Conservation (phyloP, 1,284 basidiomycete genomes). For the Naganishia albida region DNA sequence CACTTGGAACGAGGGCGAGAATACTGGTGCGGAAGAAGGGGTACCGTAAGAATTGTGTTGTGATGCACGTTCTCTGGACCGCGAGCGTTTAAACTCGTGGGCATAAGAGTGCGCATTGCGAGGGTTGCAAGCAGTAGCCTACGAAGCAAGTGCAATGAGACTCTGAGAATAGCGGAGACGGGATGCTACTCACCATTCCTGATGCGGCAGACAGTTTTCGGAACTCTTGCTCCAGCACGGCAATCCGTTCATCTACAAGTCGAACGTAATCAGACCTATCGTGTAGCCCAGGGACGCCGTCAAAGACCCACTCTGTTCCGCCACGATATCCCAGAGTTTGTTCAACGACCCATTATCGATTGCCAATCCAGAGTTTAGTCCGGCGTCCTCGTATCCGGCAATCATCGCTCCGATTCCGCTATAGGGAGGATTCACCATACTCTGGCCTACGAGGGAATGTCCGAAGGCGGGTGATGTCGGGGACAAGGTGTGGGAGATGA, state of each 20-base stretch:
- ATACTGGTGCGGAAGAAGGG: constrained; percentile 8
- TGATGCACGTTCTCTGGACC: constrained; percentile 12
- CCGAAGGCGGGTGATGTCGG: constrained; percentile 10
- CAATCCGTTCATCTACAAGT: constrained; percentile 66
- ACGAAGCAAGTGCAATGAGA: not conserved
- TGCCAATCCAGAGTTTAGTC: not conserved
- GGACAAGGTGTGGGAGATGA: constrained; percentile 4
- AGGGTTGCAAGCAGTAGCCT: constrained; percentile 1
- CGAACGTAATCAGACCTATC: not conserved
- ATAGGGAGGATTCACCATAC: constrained; percentile 1
- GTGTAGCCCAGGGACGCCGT: constrained; percentile 15
- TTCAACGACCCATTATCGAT: constrained; percentile 57
- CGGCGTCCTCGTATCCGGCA: constrained; percentile 2
- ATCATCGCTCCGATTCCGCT: constrained; percentile 14
- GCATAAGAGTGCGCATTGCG: constrained; percentile 8
- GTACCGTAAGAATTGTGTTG: constrained; percentile 6
- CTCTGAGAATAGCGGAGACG: not conserved
- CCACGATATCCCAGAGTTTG: constrained; percentile 67
- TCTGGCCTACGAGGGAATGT: constrained; percentile 5
- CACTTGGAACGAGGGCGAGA: constrained; percentile 21
- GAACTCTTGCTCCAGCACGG: constrained; percentile 73
- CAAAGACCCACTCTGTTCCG: constrained; percentile 67
- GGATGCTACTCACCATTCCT: constrained; percentile 58
- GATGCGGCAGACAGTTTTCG: constrained; percentile 55
- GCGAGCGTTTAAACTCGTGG: constrained; percentile 22